Base-by-base conservation (phyloP, 139 green algal species). In the Chlorella sp. region DNA sequence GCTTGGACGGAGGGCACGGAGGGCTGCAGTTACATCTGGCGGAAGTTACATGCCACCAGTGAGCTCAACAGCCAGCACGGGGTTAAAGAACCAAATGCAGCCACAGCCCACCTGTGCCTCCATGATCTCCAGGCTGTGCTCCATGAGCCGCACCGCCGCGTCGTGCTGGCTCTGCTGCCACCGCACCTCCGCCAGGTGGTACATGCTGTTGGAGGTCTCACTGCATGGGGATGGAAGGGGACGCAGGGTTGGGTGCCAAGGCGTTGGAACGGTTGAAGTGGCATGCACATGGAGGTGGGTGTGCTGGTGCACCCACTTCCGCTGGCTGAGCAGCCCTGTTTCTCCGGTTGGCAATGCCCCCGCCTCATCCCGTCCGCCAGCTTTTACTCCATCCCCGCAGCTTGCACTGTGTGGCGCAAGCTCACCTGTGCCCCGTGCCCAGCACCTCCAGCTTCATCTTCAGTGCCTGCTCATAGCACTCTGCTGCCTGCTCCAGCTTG, bases 361-460 rank as follows among this genome's bases (percentile, higher is more conserved):
- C n/a, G n/a, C n/a, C n/a, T n/a, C n/a, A n/a, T n/a, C n/a, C n/a
- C n/a, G n/a, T n/a, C n/a, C n/a, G n/a, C n/a, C n/a, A n/a, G n/a
- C n/a, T n/a, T n/a, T n/a, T n/a, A n/a, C n/a, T n/a, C n/a, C n/a
- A n/a, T n/a, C n/a, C n/a, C n/a, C n/a, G n/a, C n/a, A n/a, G n/a
- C n/a, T n/a, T n/a, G n/a, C n/a, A n/a, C n/a, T n/a, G n/a, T n/a
- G 62, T 2, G 4, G 62, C 16, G 28, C 64, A n/a, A 44, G 84
- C 74, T 20, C 74, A 41, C 76, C 76, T 86, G 38, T 87, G 67
- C 16, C 62, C 57, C 2, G 83, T 69, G 57, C 82, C 87, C 39
- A 87, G 85, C 25, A 92, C 65, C 25, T 89, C 91, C 85, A 95
- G 87, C 87, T 93, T 95, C 41, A 91, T 76, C 30, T 86, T 78